Conservation (phyloP, 1,284 basidiomycete genomes). For the Xerocomus nothofagi region DNA sequence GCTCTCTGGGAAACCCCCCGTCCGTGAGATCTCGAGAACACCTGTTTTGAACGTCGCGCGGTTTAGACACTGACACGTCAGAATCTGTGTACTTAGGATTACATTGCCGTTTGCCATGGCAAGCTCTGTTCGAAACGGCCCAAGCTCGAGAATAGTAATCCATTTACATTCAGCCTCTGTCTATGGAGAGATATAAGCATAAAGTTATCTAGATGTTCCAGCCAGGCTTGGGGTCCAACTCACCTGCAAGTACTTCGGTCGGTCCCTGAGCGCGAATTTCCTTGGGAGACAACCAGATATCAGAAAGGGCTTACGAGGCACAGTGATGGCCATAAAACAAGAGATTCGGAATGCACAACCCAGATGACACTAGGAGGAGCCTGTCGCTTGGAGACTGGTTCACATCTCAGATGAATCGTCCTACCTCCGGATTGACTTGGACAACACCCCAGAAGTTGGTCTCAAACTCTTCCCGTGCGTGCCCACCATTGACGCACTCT, state of each 20-base stretch:
- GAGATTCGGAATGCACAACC: conserved; percentile 11
- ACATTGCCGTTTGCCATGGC: neutral
- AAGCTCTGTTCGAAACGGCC: conserved; percentile 24
- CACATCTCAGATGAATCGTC: conserved; percentile 39
- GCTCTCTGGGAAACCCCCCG: conserved; percentile 27
- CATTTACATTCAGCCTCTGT: conserved; percentile 1
- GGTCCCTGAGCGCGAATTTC: conserved; percentile 29
- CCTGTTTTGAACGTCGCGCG: conserved; percentile 2
- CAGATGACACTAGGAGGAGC: conserved; percentile 37
- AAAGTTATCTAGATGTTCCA: conserved; percentile 34
- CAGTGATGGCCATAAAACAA: conserved; percentile 22
- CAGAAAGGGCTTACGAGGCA: conserved; percentile 20
- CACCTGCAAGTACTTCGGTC: conserved; percentile 22
- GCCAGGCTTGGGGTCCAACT: conserved; percentile 30
- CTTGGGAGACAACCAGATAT: neutral
- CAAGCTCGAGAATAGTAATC: conserved; percentile 28
- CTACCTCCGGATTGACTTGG: conserved; percentile 33
- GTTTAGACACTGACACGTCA: conserved; percentile 7
- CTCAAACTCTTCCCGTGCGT: conserved; percentile 35
- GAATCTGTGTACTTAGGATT: conserved; percentile 22
- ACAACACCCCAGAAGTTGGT: conserved; percentile 39
- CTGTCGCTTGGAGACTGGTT: conserved; percentile 36
- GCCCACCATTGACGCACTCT: conserved; percentile 22
- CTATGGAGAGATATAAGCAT: neutral
- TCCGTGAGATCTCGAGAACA: neutral